Evolutionary conservation across 352 stramenopile species (phyloP).

Genomic region (Thraustochytrium sp.): DNA sequence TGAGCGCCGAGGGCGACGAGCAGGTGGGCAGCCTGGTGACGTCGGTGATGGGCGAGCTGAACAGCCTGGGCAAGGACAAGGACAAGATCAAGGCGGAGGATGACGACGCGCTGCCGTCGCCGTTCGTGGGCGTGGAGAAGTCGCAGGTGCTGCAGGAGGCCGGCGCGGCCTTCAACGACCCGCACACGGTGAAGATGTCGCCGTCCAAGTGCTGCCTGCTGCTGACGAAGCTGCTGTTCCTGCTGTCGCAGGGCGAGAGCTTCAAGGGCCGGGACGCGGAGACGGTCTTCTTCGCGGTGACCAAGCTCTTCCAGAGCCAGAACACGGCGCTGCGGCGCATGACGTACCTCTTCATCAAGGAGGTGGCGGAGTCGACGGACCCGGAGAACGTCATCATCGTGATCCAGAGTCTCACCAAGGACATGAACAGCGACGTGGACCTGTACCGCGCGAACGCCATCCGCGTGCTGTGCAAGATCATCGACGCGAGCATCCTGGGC

Average conservation of each 20-base stretch:
- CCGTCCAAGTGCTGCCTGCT: slow-evolving; percentile 96
- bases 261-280: slow-evolving; percentile 90
- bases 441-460: slow-evolving; percentile 98
- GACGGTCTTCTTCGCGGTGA: slow-evolving; percentile 98
- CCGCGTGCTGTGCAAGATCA: slow-evolving; percentile 91
- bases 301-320: slow-evolving; percentile 98
- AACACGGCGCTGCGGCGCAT: slow-evolving; percentile 86
- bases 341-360: slow-evolving; percentile 99
- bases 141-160: slow-evolving; percentile 93
- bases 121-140: slow-evolving; percentile 90
- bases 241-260: slow-evolving; percentile 93
- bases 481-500: slow-evolving; percentile 80
- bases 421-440: slow-evolving; percentile 95
- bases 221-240: slow-evolving; percentile 97
- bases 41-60: slow-evolving; percentile 35
- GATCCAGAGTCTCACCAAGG: slow-evolving; percentile 96
- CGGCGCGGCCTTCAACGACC: slow-evolving; percentile 93
- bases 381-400: slow-evolving; percentile 97
- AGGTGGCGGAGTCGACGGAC: slow-evolving; percentile 84
- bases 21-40: background rate
- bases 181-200: slow-evolving; percentile 89
- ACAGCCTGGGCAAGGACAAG: background rate
- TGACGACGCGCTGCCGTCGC: slow-evolving; percentile 61
- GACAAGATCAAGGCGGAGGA: slow-evolving; percentile 40
- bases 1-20: background rate